Base-by-base conservation (phyloP, 1,139 yeast species). In the Hansenula lynferdii region DNA sequence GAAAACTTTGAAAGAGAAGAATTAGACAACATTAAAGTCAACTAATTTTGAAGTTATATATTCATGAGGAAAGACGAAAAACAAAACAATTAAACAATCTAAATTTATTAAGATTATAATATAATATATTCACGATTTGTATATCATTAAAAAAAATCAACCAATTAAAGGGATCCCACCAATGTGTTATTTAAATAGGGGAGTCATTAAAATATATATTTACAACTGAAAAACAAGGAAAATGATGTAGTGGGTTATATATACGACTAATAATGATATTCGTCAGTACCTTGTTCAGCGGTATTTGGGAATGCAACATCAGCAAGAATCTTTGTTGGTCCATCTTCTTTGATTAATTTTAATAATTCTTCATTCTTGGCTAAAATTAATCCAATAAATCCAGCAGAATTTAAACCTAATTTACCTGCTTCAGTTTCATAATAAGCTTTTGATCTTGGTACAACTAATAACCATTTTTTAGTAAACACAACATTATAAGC, bases 1-100 rank as follows among this genome's bases (percentile, higher is more conserved):
- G 97, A 87, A 66, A 84, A 82, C 38, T 73, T 77, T 52, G 98
- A 90, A 72, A 86, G 84, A 70, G 79, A 75, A 48, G 95, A 84
- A 61, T 78, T 92, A 59, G 96, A 90, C 73, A 84, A 85, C 73
- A 73, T 87, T 33, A 35, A 42, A 22, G 41, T 38, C 29, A 18
- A 22, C 23, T 21, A 18, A 14, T n/a, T 20, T 20, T 12, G n/a
- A n/a, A n/a, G n/a, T n/a, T n/a, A n/a, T 6, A 16, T 28, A 28
- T 28, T 8, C 30, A 28, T 9, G 14, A n/a, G n/a, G 8, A 5
- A 9, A n/a, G 14, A 16, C 10, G 8, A 8, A 19, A 12, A 3
- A 19, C 11, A 28, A 6, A 8, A 19, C 4, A 28, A 19, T 4
- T 6, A 28, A 9, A 14, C 5, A 28, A 28, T 28, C 6, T 19